Percentiles rank a stretch among this genome's conserved stretches.
These are phyloP conservation scores for Lepidium didymum DNA, from an alignment of 345 rosid species.

Conservation along the genomic window DNA sequence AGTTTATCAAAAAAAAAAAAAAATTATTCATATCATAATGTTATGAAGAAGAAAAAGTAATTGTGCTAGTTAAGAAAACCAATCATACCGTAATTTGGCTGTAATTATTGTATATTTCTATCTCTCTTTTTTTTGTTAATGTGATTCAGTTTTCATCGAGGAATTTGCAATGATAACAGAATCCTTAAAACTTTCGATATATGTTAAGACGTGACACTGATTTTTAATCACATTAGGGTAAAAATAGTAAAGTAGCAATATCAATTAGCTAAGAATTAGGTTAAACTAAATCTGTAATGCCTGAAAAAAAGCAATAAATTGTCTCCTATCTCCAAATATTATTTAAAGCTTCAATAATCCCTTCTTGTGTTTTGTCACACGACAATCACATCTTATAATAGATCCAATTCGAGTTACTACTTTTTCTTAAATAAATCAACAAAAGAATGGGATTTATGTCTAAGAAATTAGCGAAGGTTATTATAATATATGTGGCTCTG, in stretches of 20 bases:
- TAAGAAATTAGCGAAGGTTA: neutral
- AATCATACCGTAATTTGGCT: neutral
- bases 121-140: neutral
- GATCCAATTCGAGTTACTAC: neutral
- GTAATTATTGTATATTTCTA: neutral
- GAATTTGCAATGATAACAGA: neutral
- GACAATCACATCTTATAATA: neutral
- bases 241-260: neutral
- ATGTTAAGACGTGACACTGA: neutral
- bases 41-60: neutral
- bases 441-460: neutral
- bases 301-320: neutral
- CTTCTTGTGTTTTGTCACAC: neutral
- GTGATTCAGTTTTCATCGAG: neutral
- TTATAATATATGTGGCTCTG: slow-evolving; percentile 6
- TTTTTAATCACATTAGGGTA: neutral
- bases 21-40: too few species aligned
- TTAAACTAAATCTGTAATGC: slow-evolving; percentile 2
- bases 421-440: neutral
- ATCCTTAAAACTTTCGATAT: neutral
- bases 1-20: too few species aligned
- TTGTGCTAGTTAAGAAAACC: neutral
- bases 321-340: neutral
- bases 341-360: slow-evolving; percentile 11
- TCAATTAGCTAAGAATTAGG: neutral